These are phyloP conservation scores for Isatis tinctoria DNA, from an alignment of 345 rosid genomes.

Conservation along the genomic window DNA sequence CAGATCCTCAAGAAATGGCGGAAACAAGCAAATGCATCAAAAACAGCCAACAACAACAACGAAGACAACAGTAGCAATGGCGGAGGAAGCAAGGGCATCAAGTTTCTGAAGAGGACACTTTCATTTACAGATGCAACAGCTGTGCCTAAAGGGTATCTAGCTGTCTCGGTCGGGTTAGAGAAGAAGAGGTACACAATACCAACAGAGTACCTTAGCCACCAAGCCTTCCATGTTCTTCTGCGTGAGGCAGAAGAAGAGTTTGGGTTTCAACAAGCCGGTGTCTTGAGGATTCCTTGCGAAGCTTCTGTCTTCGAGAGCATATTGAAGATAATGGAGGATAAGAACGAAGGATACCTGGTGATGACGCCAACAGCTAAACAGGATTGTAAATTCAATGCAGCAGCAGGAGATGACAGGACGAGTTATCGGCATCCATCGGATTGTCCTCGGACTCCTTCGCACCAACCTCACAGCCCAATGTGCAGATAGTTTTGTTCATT, in stretches of 20 bases:
- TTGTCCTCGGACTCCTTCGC: conserved; percentile 45
- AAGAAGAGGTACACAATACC: conserved; percentile 64
- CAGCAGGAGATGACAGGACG: conserved; percentile 20
- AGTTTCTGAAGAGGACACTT: conserved; percentile 72
- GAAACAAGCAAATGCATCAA: conserved; percentile 57
- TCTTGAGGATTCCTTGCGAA: conserved; percentile 60
- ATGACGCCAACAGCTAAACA: conserved; percentile 17
- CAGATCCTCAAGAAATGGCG: conserved; percentile 88
- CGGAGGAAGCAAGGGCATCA: conserved; percentile 43
- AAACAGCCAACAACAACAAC: conserved; percentile 12
- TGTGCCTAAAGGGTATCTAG: conserved; percentile 63
- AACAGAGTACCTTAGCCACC: conserved; percentile 53
- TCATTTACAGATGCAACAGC: conserved; percentile 48
- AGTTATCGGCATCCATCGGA: conserved; percentile 38
- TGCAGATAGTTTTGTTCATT: conserved; percentile 42
- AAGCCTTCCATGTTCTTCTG: conserved; percentile 47
- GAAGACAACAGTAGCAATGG: conserved; percentile 3
- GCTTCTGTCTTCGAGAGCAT: conserved; percentile 48
- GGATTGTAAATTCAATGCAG: conserved; percentile 34
- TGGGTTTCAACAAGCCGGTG: conserved; percentile 71
- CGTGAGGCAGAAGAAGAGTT: conserved; percentile 77
- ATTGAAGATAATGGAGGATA: conserved; percentile 48
- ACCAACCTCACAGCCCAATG: conserved; percentile 56
- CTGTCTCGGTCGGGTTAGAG: conserved; percentile 60
- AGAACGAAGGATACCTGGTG: conserved; percentile 31